Percentiles rank a stretch among this genome's conserved stretches.
Evolutionary conservation across 805 yeast genomes (phyloP).

Genomic region (Saturnispora quitensis): DNA sequence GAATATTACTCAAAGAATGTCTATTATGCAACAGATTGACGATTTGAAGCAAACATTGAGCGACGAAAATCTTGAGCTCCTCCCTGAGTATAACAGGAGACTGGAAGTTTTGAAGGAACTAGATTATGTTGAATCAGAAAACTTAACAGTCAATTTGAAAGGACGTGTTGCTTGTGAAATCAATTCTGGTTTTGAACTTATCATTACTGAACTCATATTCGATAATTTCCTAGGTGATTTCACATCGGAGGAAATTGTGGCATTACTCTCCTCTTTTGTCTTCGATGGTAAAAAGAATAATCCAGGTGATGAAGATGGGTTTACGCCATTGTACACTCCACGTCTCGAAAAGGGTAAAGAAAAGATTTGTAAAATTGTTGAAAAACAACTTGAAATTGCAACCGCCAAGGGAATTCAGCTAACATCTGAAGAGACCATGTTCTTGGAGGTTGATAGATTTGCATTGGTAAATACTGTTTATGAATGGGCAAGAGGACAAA

Average conservation of each 20-base stretch:
- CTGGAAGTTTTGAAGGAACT: slow-evolving; percentile 66
- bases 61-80: slow-evolving; percentile 78
- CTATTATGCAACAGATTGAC: slow-evolving; percentile 42
- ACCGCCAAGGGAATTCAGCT: slow-evolving; percentile 60
- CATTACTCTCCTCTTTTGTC: slow-evolving; percentile 82
- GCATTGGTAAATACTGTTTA: slow-evolving; percentile 89
- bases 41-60: slow-evolving; percentile 55
- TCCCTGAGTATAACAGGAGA: slow-evolving; percentile 92
- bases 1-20: slow-evolving; percentile 35
- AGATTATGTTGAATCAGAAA: slow-evolving; percentile 66
- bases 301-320: slow-evolving; percentile 46
- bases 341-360: slow-evolving; percentile 63
- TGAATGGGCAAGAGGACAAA: slow-evolving; percentile 95
- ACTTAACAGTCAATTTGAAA: slow-evolving; percentile 67
- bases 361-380: slow-evolving; percentile 63
- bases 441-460: slow-evolving; percentile 74
- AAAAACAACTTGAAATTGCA: slow-evolving; percentile 51
- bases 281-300: slow-evolving; percentile 60
- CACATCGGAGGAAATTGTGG: slow-evolving; percentile 96
- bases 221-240: slow-evolving; percentile 90
- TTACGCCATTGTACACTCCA: slow-evolving; percentile 47
- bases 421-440: slow-evolving; percentile 79
- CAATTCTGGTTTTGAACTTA: slow-evolving; percentile 84
- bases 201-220: slow-evolving; percentile 77
- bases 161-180: slow-evolving; percentile 89